A percentile compares a stretch with the other conserved stretches of the same genome.
Evolutionary conservation across 345 rosid genomes (phyloP).

Genomic region (Populus nigra): DNA sequence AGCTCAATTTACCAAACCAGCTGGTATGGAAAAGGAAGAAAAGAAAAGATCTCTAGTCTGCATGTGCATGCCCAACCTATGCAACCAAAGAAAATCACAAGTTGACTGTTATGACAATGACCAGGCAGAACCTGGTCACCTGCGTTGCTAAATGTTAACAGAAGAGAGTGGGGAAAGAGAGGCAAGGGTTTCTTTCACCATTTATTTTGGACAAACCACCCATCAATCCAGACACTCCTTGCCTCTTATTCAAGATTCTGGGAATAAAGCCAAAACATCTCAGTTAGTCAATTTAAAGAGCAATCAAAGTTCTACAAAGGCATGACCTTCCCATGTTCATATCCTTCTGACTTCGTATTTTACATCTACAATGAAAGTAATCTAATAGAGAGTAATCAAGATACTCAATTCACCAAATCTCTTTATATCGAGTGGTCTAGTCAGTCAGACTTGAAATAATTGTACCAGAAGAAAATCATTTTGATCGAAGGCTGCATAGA

Average conservation of each 20-base stretch:
- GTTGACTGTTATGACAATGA: background rate
- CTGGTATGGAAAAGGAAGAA: background rate
- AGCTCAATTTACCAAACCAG: background rate
- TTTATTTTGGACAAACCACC: background rate
- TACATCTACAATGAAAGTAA: background rate
- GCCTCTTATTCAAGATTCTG: background rate
- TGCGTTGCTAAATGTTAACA: too few species aligned
- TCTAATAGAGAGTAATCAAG: background rate
- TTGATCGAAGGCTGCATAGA: background rate
- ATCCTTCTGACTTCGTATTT: background rate
- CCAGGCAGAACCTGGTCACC: too few species aligned
- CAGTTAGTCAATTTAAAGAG: background rate
- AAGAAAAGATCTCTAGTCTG: background rate
- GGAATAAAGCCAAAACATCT: background rate
- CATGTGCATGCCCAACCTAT: background rate
- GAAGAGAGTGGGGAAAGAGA: too few species aligned
- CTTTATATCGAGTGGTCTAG: background rate
- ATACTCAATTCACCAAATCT: background rate
- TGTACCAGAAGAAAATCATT: background rate
- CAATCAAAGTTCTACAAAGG: background rate
- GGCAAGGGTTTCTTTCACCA: background rate
- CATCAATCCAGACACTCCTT: background rate
- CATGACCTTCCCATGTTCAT: background rate
- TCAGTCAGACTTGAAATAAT: background rate
- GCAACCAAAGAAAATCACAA: background rate